These are phyloP conservation scores for Trichosporon sp. DNA, from an alignment of 1,284 basidiomycete species.

Conservation along the genomic window DNA sequence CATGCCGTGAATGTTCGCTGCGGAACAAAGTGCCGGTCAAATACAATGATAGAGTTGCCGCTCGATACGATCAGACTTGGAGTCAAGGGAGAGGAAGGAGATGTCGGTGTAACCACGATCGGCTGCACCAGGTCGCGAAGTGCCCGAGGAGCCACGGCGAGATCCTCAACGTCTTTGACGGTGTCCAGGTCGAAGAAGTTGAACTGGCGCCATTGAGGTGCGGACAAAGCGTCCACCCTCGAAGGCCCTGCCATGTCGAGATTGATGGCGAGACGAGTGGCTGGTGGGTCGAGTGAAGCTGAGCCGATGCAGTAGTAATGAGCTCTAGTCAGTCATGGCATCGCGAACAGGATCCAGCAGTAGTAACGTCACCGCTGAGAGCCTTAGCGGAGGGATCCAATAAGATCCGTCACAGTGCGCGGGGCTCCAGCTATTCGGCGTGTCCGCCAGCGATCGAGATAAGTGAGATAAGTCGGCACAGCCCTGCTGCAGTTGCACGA, in stretches of 20 bases:
- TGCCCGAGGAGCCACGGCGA: constrained; percentile 64
- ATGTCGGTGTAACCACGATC: constrained; percentile 33
- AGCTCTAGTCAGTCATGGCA: not conserved
- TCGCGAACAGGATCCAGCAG: too few species aligned
- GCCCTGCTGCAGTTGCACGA: not conserved
- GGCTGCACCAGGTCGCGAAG: constrained; percentile 52
- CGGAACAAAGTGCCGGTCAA: constrained; percentile 69
- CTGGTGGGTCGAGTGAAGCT: not conserved
- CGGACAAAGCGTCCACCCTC: constrained; percentile 14
- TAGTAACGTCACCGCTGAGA: not conserved
- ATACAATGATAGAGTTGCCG: constrained; percentile 33
- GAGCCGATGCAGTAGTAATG: not conserved
- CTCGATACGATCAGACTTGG: constrained; percentile 38
- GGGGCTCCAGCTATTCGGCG: not conserved
- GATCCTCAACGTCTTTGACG: constrained; percentile 74
- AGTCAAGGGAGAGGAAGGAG: constrained; percentile 32
- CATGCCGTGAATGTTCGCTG: constrained; percentile 71
- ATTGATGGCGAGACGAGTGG: not conserved
- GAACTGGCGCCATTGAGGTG: constrained; percentile 65
- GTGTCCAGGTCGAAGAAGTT: constrained; percentile 53
- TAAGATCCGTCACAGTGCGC: not conserved
- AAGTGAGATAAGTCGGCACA: not conserved
- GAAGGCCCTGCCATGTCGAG: constrained; percentile 17
- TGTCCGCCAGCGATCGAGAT: not conserved
- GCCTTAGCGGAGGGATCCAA: constrained; percentile 7